Evolutionary conservation across 305 asterid species (phyloP).

Genomic region (Fraxinus albicans): DNA sequence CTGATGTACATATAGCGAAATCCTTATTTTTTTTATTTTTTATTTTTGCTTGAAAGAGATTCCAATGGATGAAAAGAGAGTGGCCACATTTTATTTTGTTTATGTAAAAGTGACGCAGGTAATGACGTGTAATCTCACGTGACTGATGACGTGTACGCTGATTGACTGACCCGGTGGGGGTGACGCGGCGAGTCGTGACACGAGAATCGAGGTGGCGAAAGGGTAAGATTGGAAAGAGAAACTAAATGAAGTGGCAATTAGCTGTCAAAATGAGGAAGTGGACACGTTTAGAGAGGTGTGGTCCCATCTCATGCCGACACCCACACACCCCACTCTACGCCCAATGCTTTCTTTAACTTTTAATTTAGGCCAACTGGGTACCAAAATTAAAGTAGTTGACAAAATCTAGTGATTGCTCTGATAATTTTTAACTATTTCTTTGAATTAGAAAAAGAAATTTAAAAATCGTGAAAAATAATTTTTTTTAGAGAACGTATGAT

Average conservation of each 20-base stretch:
- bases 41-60: not conserved
- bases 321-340: not conserved
- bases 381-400: not conserved
- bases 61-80: not conserved
- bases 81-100: not conserved
- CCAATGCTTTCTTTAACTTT: not conserved
- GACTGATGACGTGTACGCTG: slow-evolving; percentile 3
- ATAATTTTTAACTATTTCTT: too few species aligned
- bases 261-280: slow-evolving; percentile 24
- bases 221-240: not conserved
- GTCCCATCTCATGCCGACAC: not conserved
- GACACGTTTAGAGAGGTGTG: slow-evolving; percentile 16
- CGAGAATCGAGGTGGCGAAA: not conserved
- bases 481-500: too few species aligned
- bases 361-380: not conserved
- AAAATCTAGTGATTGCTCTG: too few species aligned
- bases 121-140: slow-evolving; percentile 23
- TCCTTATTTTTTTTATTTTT: not conserved
- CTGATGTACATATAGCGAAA: too few species aligned
- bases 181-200: slow-evolving; percentile 21
- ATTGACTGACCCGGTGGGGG: not conserved
- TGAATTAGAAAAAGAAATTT: too few species aligned
- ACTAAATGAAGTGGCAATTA: slow-evolving; percentile 20
- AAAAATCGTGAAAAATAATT: too few species aligned
- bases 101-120: slow-evolving; percentile 2